These are phyloP conservation scores for Cercospora sojina DNA, from an alignment of 2,329 filamentous ascomycete species.

Conservation along the genomic window DNA sequence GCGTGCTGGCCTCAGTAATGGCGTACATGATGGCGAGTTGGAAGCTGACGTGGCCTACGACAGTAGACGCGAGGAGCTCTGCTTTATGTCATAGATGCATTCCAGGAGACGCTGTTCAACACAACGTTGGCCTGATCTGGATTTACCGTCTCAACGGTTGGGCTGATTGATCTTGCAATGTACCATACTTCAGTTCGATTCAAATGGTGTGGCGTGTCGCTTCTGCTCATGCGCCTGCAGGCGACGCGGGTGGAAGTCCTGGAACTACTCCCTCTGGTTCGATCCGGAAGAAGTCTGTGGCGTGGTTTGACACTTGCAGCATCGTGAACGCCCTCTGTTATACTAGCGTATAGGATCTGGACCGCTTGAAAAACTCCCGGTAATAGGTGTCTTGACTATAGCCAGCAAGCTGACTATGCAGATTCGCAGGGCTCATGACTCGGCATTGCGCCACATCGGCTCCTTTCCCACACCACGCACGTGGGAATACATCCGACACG, in stretches of 20 bases:
- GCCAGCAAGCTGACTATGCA: background rate
- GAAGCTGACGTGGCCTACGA: background rate
- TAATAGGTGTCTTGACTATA: background rate
- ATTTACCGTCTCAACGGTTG: background rate
- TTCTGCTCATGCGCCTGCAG: background rate
- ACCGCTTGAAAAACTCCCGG: background rate
- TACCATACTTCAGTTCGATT: background rate
- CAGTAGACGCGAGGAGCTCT: background rate
- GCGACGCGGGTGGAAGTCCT: background rate
- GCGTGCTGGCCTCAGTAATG: conserved; percentile 16
- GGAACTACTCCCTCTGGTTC: background rate
- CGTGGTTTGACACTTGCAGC: background rate
- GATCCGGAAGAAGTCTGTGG: background rate
- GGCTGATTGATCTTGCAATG: background rate
- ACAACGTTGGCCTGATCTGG: background rate
- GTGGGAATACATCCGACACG: background rate
- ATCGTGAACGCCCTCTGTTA: background rate
- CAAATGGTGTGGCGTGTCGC: background rate
- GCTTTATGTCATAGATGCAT: background rate
- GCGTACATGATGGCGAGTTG: conserved; percentile 14
- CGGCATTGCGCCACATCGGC: background rate
- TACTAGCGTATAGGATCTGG: background rate
- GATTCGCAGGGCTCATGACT: background rate
- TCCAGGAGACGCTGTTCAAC: background rate
- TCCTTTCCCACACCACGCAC: background rate